phyloP scores from a whole-genome alignment of 1,284 basidiomycete genomes.

The Cryptococcus sp. region DNA sequence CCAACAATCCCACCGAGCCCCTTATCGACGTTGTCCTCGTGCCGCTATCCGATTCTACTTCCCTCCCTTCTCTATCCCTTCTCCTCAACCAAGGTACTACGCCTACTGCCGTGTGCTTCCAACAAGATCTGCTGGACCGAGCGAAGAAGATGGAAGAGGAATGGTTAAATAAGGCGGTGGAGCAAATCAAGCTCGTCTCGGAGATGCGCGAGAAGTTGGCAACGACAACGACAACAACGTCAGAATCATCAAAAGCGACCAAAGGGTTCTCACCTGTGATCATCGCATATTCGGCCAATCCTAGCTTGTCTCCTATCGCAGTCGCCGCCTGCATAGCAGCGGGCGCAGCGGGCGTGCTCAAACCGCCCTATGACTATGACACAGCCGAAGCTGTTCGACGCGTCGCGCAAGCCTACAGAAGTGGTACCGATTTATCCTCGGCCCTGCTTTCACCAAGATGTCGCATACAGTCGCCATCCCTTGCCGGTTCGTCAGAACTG shows the following conservation, averaged over 20 bases:
- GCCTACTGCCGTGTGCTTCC: constrained; percentile 52
- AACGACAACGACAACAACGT: neutral
- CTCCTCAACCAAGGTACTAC: constrained; percentile 48
- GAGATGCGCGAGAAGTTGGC: constrained; percentile 26
- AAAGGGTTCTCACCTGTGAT: constrained; percentile 28
- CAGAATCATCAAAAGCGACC: neutral
- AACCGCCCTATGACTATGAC: constrained; percentile 44
- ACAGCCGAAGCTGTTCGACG: constrained; percentile 31
- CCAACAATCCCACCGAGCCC: constrained; percentile 12
- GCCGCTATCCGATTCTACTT: constrained; percentile 47
- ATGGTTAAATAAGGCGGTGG: constrained; percentile 44
- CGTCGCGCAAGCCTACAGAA: constrained; percentile 37
- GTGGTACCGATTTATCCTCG: constrained; percentile 17
- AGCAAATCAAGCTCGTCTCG: constrained; percentile 34
- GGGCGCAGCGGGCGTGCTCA: constrained; percentile 48
- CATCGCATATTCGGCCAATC: constrained; percentile 49
- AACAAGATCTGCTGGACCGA: constrained; percentile 50
- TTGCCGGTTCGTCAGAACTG: neutral
- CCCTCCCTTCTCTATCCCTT: constrained; percentile 48
- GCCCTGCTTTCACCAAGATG: neutral
- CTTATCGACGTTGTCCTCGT: constrained; percentile 47
- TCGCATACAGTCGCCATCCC: constrained; percentile 2
- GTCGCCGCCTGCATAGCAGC: constrained; percentile 42
- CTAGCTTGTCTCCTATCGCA: constrained; percentile 34
- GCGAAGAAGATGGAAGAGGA: constrained; percentile 46